phyloP scores from a whole-genome alignment of 2,329 filamentous ascomycete genomes.

The Pestalotiopsis sp. region DNA sequence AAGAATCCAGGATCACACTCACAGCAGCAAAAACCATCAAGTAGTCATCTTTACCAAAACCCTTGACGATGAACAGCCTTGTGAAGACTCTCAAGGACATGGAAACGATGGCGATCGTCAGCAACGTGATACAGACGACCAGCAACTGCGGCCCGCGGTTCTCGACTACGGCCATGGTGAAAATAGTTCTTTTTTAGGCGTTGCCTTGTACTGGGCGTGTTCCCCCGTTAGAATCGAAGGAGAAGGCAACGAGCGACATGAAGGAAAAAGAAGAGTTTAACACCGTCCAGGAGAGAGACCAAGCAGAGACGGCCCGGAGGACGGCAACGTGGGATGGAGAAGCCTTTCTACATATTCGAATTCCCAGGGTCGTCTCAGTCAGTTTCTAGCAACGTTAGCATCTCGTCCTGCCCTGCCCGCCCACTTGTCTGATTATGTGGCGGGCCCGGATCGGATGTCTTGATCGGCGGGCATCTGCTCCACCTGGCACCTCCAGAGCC shows the following conservation, averaged over 20 bases:
- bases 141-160: constrained; percentile 12
- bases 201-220: not conserved
- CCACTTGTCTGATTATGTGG: not conserved
- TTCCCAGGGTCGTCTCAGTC: not conserved
- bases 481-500: not conserved
- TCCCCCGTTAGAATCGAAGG: not conserved
- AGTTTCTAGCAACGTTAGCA: not conserved
- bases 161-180: constrained; percentile 5
- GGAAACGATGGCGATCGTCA: constrained; percentile 8
- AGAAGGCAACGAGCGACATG: not conserved
- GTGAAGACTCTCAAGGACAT: constrained; percentile 8
- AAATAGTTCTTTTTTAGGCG: not conserved
- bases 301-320: not conserved
- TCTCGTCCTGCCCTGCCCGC: not conserved
- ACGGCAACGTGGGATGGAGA: not conserved
- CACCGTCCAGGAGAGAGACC: not conserved
- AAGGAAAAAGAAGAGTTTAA: not conserved
- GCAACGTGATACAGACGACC: constrained; percentile 10
- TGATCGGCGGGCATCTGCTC: constrained; percentile 2
- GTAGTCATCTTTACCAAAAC: constrained; percentile 12
- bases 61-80: constrained; percentile 11
- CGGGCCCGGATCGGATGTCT: constrained; percentile 1
- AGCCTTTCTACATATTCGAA: not conserved
- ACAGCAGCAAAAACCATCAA: constrained; percentile 13
- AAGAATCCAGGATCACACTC: not conserved